phyloP scores from a whole-genome alignment of 176 grass and related monocot species.

The Thinopyrum elongatum region DNA sequence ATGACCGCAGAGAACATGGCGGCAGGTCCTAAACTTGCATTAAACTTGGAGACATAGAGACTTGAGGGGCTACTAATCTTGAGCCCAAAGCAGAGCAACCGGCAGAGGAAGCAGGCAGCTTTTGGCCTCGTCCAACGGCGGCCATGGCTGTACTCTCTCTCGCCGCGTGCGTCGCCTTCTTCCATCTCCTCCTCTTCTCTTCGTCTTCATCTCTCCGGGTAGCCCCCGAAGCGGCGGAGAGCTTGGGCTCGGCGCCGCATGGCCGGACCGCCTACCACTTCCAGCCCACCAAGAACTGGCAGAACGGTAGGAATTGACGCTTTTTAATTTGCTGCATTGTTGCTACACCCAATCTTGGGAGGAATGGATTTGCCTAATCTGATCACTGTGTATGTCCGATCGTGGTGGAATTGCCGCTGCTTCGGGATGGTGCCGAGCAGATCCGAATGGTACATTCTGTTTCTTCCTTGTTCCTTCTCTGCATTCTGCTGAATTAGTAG shows the following conservation, averaged over 20 bases:
- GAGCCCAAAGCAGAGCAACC: background rate
- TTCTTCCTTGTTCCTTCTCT: background rate
- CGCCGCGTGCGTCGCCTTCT: background rate
- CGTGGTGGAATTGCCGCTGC: background rate
- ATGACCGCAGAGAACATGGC: background rate
- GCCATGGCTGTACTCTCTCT: background rate
- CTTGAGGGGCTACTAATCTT: background rate
- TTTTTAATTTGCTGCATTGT: background rate
- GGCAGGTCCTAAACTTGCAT: background rate
- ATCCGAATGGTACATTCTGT: constrained; percentile 66
- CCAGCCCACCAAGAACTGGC: constrained; percentile 75
- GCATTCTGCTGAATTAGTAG: background rate
- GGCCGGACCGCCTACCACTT: constrained; percentile 84
- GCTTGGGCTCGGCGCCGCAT: background rate
- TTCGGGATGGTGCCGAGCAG: constrained; percentile 32
- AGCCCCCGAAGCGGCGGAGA: background rate
- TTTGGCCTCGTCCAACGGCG: background rate
- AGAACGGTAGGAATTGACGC: constrained; percentile 46
- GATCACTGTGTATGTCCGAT: background rate
- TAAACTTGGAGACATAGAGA: background rate
- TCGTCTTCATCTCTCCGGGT: background rate
- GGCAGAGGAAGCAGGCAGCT: background rate
- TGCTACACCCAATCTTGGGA: background rate
- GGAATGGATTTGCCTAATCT: background rate
- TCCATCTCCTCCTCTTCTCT: background rate